Base-by-base conservation (phyloP, 2,329 filamentous ascomycete genomes). In the Trichophyton mentagrophytes region DNA sequence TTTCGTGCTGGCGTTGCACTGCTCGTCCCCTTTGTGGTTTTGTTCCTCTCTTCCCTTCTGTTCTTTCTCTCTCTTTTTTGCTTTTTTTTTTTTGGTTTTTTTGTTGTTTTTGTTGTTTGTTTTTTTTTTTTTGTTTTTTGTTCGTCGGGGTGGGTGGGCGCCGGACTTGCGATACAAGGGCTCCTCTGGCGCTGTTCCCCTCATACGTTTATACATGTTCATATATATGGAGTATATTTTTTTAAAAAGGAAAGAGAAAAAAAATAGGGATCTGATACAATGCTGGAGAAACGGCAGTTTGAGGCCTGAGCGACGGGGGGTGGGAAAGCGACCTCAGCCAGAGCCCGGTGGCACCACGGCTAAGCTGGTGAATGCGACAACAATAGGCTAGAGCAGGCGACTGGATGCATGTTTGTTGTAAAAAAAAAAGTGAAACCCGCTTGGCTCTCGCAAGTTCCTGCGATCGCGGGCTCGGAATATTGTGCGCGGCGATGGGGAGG, bases 391-490 rank as follows among this genome's bases (percentile, higher is more conserved):
- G 25, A 36, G 51, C 27, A 55, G 51, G 46, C 46, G 46, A 51
- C 22, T 51, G 25, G 46, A 51, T 55, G 51, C 51, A 55, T 55
- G 51, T 55, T 55, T 55, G 51, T 36, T 33, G 30, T 27, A 36
- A 30, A 36, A 27, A 30, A n/a, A 53, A 55, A 55, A 55, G 51
- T 55, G 51, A 55, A 55, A 55, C 51, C 51, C 51, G 51, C 51
- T 55, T 55, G 51, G 51, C 51, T 17, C 51, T 55, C 51, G 27
- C 51, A 25, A 36, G 56, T 22, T 44, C 20, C 40, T 58, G 38
- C 56, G 56, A 42, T 63, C 59, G 63, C 62, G 53, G 57, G 60
- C 60, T 62, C 60, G 61, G 65, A 63, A 61, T 42, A 64, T 61
- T 58, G 57, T 60, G 60, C 60, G 58, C 58, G 61, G 61, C 62